Conservation (phyloP, 495 filamentous ascomycete genomes). For the Choiromyces venosus region DNA sequence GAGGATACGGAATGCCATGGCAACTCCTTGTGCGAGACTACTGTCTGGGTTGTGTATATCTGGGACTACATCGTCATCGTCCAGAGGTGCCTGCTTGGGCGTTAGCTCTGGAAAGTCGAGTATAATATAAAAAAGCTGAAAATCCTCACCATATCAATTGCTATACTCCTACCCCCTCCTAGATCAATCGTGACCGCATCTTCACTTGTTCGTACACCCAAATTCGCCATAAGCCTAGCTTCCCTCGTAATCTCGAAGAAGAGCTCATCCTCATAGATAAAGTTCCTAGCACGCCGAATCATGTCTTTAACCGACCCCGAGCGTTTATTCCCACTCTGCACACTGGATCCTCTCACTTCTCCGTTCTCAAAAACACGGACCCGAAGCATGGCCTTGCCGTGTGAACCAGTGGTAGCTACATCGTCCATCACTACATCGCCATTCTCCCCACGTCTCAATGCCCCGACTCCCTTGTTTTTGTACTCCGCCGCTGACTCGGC, state of each 20-base stretch:
- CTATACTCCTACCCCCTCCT: slow-evolving; percentile 50
- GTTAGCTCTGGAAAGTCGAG: slow-evolving; percentile 6
- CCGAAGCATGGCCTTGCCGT: slow-evolving; percentile 54
- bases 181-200: slow-evolving; percentile 56
- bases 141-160: slow-evolving; percentile 60
- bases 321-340: slow-evolving; percentile 36
- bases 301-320: slow-evolving; percentile 53
- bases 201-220: slow-evolving; percentile 58
- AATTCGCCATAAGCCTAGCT: slow-evolving; percentile 60
- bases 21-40: slow-evolving; percentile 53
- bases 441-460: slow-evolving; percentile 65
- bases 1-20: slow-evolving; percentile 59
- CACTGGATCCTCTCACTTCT: slow-evolving; percentile 49
- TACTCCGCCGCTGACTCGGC: slow-evolving; percentile 71
- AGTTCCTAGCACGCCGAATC: slow-evolving; percentile 77
- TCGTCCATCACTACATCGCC: slow-evolving; percentile 70
- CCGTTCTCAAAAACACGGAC: slow-evolving; percentile 52
- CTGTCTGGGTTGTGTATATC: slow-evolving; percentile 33
- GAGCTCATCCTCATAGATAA: slow-evolving; percentile 85
- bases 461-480: slow-evolving; percentile 68
- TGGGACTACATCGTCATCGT: slow-evolving; percentile 44
- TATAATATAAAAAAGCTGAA: slow-evolving; percentile 6
- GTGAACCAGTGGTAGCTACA: slow-evolving; percentile 48
- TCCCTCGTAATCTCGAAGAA: slow-evolving; percentile 86
- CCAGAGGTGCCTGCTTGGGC: slow-evolving; percentile 41